Percentiles rank a stretch among this genome's conserved stretches.
Evolutionary conservation across 257 asterid genomes (phyloP).

Genomic region (Handroanthus guayacan): DNA sequence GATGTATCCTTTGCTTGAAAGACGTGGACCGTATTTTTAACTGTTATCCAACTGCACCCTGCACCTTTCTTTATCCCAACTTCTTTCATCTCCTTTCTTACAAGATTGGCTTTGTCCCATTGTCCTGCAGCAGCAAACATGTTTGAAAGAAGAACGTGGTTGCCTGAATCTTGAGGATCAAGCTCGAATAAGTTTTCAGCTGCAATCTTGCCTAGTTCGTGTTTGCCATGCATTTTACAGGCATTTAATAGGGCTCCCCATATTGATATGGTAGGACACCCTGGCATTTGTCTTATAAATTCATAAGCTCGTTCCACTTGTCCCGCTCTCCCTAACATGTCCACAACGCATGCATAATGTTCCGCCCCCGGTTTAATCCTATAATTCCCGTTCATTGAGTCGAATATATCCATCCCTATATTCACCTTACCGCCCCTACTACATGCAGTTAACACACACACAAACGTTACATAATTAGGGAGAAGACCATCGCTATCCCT

Average conservation of each 20-base stretch:
- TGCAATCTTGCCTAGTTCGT: slow-evolving; percentile 74
- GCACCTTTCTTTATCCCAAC: slow-evolving; percentile 85
- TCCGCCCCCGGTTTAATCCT: slow-evolving; percentile 77
- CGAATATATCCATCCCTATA: slow-evolving; percentile 68
- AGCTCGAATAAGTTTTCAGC: slow-evolving; percentile 81
- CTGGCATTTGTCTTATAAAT: slow-evolving; percentile 63
- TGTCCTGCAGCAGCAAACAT: slow-evolving; percentile 77
- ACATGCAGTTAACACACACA: slow-evolving; percentile 81
- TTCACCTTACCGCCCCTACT: slow-evolving; percentile 87
- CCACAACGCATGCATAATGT: slow-evolving; percentile 90
- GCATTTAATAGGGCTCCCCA: slow-evolving; percentile 95
- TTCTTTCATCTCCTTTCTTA: slow-evolving; percentile 78
- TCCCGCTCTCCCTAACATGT: slow-evolving; percentile 92
- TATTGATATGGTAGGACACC: slow-evolving; percentile 68
- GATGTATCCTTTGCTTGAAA: slow-evolving; percentile 84
- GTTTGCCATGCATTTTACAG: slow-evolving; percentile 71
- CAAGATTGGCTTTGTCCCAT: slow-evolving; percentile 83
- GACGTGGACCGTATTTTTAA: slow-evolving; percentile 65
- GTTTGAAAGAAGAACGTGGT: slow-evolving; percentile 80
- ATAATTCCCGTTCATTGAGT: slow-evolving; percentile 60
- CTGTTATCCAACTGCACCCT: slow-evolving; percentile 84
- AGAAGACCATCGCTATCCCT: slow-evolving; percentile 28
- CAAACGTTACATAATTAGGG: slow-evolving; percentile 84
- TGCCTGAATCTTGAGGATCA: slow-evolving; percentile 89
- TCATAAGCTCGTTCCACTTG: slow-evolving; percentile 76